Conservation (phyloP, 306 rosid genomes). For the Lotus japonicus region DNA sequence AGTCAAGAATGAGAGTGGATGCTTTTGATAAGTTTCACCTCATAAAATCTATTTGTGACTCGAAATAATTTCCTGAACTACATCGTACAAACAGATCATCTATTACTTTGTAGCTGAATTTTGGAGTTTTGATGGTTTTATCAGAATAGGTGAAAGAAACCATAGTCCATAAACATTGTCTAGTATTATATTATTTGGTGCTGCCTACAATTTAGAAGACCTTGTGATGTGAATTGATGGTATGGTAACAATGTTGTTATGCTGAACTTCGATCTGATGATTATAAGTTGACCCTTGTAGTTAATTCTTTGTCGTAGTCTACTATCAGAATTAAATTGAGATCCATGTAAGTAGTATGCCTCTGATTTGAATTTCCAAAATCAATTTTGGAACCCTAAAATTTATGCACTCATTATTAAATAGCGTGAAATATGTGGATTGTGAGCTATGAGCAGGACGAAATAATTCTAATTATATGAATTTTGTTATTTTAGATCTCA, state of each 20-base stretch:
- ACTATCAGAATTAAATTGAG: neutral
- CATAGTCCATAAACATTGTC: neutral
- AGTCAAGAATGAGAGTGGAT: neutral
- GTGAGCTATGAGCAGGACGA: neutral
- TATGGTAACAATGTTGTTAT: neutral
- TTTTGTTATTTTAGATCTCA: neutral
- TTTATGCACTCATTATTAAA: neutral
- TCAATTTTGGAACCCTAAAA: neutral
- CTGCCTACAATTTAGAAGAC: neutral
- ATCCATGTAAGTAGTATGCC: neutral
- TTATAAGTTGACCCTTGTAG: neutral
- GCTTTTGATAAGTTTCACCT: neutral
- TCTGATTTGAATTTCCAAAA: neutral
- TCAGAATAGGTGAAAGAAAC: conserved; percentile 12
- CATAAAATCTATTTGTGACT: neutral
- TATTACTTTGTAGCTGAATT: neutral
- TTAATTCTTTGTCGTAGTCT: neutral
- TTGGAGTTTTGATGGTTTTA: conserved; percentile 9
- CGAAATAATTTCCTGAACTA: neutral
- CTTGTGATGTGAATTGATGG: neutral
- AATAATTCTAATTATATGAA: neutral
- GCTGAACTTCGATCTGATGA: neutral
- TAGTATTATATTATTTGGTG: neutral
- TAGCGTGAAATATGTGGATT: neutral
- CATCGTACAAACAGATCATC: neutral